Evolutionary conservation across 345 rosid species (phyloP).

Genomic region (Rhodomyrtus tomentosa): DNA sequence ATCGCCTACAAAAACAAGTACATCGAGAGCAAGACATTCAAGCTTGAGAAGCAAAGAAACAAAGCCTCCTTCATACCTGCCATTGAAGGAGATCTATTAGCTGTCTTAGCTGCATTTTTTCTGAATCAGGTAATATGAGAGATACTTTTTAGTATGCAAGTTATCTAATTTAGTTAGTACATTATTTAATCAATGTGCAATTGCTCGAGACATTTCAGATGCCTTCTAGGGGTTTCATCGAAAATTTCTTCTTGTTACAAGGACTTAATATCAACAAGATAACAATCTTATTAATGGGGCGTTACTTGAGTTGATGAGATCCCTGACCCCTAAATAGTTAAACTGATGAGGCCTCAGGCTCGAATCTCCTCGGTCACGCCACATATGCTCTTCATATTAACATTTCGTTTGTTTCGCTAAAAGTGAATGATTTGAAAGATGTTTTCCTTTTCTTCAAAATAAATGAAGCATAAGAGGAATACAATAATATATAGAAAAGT

Average conservation of each 20-base stretch:
- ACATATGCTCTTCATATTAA: too few species aligned
- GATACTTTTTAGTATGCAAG: not conserved
- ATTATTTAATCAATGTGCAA: not conserved
- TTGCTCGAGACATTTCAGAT: not conserved
- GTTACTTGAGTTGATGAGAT: too few species aligned
- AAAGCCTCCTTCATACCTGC: conserved; percentile 28
- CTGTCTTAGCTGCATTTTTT: not conserved
- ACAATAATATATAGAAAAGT: too few species aligned
- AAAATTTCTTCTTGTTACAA: too few species aligned
- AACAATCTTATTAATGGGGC: too few species aligned
- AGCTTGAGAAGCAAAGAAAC: conserved; percentile 17
- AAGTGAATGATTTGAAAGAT: too few species aligned
- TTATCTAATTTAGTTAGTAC: not conserved
- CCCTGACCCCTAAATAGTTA: not conserved
- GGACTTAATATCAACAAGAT: too few species aligned
- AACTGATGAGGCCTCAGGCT: not conserved
- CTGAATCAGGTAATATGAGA: not conserved
- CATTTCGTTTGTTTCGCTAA: too few species aligned
- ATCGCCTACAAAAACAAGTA: conserved; percentile 23
- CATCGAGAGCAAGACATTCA: conserved; percentile 24
- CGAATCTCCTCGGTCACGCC: too few species aligned
- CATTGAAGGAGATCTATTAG: conserved; percentile 16
- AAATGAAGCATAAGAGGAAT: too few species aligned
- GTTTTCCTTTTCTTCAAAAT: too few species aligned
- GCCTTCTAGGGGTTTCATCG: too few species aligned